Base-by-base conservation (phyloP, 2,329 filamentous ascomycete genomes). In the Ophioceras dolichostomum region DNA sequence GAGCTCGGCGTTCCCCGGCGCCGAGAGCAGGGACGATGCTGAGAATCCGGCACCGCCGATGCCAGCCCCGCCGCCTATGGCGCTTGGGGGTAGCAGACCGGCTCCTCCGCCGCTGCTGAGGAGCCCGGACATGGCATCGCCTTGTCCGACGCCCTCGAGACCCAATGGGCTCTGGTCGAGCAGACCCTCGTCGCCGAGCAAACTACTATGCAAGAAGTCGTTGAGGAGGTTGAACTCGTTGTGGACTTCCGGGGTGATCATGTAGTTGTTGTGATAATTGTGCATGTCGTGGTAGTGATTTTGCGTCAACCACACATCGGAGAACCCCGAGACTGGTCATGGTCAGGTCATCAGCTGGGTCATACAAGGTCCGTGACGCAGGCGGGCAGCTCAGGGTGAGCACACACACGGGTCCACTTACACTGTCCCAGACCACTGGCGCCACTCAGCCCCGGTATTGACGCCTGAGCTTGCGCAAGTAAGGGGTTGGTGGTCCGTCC, bases 201-300 rank as follows among this genome's bases (percentile, higher is more conserved):
- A 65, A 54, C 85, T 94, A 47, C 79, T 93, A 58, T 88, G 91
- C 43, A 98, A 72, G 55, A 96, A 96, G 59, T 98, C 89, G 65
- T 93, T 94, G 53, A 98, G 76, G 36, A 96, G 67, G 55, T 95
- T 94, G 59, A 94, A 95, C 65, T 98, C 91, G 62, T 91, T 91
- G 43, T 83, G 88, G 49, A 95, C 84, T 61, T 98, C 91, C 44
- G 87, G 84, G 35, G 68, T 64, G 62, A 95, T 93, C 81, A 94
- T 88, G 65, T 91, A 96, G 53, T 84, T 91, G 41, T 85, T 83
- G 61, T 95, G 86, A 54, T 88, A 86, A 55, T 79, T 85, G 62
- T 91, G 86, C 79, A 95, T 91, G 60, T 95, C 87, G 66, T 93
- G 82, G 59, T 85, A 91, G 53, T 84, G 83, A 56, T 80, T 91